Evolutionary conservation across 495 filamentous ascomycete species (phyloP), one percentile per base, ranked within the genome.

Genomic region (Pyrenopolyporus hunteri): DNA sequence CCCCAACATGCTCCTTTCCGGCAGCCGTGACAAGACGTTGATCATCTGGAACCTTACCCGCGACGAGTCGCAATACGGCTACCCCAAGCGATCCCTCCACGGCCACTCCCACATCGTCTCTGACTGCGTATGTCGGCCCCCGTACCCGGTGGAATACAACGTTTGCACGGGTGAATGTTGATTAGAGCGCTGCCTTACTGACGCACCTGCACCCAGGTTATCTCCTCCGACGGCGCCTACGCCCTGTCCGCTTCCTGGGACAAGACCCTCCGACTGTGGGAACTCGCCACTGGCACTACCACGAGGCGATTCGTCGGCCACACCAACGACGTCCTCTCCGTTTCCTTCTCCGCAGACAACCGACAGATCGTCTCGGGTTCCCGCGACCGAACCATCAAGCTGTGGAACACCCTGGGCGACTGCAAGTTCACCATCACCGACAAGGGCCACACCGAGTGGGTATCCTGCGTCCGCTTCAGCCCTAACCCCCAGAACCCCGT

Each of bases 341-440:
- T 99, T 75, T 97, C 93, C 69, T 99, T 99, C 90, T 99, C 94
- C 73, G 94, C 94, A 86, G 94, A 99, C 85, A 99, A 99, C 88
- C 91, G 94, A 75, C 94, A 99, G 86, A 99, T 99, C 82, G 94
- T 99, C 73, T 98, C 94, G 63, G 94, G 92, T 58, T 98, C 94
- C 39, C 91, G 94, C 74, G 94, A 99, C 82, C 88, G 92, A 73
- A 90, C 89, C 71, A 99, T 99, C 87, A 99, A 98, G 90, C 87
- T 99, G 67, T 99, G 94, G 94, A 99, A 99, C 85, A 99, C 94
- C 71, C 92, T 99, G 49, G 94, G 94, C 78, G 94, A 99, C 86
- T 99, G 94, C 91, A 99, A 99, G 85, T 99, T 86, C 87, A 99
- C 93, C 84, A 98, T 99, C 86, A 94, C 90, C 81, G 94, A 99